phyloP scores from a whole-genome alignment of 176 grass and related monocot species.

The Olyra latifolia region DNA sequence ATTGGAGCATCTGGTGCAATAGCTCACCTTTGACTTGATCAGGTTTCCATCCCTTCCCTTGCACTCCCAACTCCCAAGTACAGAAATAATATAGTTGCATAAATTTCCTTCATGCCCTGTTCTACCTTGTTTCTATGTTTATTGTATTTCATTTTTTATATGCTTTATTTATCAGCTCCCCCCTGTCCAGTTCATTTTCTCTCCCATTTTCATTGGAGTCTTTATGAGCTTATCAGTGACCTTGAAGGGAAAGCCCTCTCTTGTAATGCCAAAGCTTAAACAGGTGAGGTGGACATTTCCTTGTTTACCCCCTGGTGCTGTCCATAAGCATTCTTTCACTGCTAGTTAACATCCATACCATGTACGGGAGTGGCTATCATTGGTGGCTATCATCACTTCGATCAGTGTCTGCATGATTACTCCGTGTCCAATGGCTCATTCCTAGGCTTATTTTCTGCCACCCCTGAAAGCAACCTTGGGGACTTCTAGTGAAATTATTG shows the following conservation, averaged over 20 bases:
- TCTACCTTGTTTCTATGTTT: neutral
- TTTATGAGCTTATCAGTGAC: constrained; percentile 79
- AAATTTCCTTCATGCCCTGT: constrained; percentile 5
- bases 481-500: neutral
- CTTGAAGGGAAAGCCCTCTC: constrained; percentile 79
- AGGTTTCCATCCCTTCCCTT: constrained; percentile 40
- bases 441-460: constrained; percentile 13
- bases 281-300: constrained; percentile 54
- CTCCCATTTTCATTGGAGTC: constrained; percentile 86
- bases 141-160: constrained; percentile 24
- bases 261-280: constrained; percentile 81
- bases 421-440: neutral
- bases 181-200: constrained; percentile 68
- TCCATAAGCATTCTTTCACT: constrained; percentile 8
- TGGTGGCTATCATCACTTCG: neutral
- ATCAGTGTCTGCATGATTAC: neutral
- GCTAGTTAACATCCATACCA: neutral
- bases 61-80: neutral
- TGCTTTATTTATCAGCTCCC: neutral
- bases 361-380: constrained; percentile 79
- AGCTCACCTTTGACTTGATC: constrained; percentile 76
- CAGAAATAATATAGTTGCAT: neutral
- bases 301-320: neutral
- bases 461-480: constrained; percentile 2
- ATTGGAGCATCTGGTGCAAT: constrained; percentile 66